These are phyloP conservation scores for Ephemerocybe angulata DNA, from an alignment of 768 basidiomycete species.

Conservation along the genomic window DNA sequence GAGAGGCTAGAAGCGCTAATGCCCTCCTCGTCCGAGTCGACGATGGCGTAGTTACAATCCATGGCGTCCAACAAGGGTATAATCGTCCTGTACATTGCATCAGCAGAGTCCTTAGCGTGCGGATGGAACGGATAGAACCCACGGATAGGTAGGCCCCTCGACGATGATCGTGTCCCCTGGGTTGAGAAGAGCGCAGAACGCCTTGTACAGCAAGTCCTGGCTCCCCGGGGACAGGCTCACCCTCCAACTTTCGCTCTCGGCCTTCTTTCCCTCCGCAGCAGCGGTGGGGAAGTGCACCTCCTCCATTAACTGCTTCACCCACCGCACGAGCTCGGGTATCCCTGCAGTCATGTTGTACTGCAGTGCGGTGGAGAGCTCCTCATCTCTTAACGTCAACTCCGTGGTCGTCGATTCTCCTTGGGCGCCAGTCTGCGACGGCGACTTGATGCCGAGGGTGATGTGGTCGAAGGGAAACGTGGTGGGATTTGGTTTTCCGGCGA, in stretches of 20 bases:
- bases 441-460: conserved; percentile 49
- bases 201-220: conserved; percentile 80
- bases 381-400: conserved; percentile 42
- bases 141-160: conserved; percentile 77
- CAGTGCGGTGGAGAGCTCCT: conserved; percentile 54
- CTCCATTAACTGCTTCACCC: conserved; percentile 59
- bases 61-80: conserved; percentile 55
- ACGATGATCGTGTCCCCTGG: conserved; percentile 75
- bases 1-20: conserved; percentile 56
- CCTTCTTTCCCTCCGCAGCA: background rate
- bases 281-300: conserved; percentile 46
- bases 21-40: conserved; percentile 69
- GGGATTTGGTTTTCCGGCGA: conserved; percentile 79
- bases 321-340: conserved; percentile 48
- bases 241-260: conserved; percentile 50
- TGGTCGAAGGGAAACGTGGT: conserved; percentile 74
- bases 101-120: background rate
- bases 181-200: conserved; percentile 62
- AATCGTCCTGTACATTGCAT: conserved; percentile 52
- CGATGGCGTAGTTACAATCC: conserved; percentile 54
- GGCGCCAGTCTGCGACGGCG: conserved; percentile 22
- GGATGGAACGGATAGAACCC: conserved; percentile 15
- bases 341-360: conserved; percentile 67
- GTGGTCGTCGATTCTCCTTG: conserved; percentile 22
- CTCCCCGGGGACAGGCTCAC: conserved; percentile 66